Conservation (phyloP, 169 alveolate genomes). For the Plasmodium inui region DNA sequence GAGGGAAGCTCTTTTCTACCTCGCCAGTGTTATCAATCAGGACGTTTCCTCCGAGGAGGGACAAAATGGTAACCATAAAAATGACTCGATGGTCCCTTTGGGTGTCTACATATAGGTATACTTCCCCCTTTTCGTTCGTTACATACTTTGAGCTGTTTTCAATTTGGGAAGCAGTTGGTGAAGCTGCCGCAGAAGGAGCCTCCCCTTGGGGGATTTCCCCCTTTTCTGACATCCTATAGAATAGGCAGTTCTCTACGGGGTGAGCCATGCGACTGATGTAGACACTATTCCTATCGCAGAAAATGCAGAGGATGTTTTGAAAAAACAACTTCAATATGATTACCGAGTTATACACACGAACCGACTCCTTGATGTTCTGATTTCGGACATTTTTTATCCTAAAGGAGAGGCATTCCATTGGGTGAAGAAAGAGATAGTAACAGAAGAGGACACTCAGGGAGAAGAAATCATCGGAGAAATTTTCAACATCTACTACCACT, state of each 20-base stretch:
- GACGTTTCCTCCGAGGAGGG: slow-evolving; percentile 23
- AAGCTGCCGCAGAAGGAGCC: background rate
- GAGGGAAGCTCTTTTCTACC: slow-evolving; percentile 31
- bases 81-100: slow-evolving; percentile 34
- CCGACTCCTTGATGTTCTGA: slow-evolving; percentile 33
- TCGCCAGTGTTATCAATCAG: slow-evolving; percentile 2
- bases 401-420: background rate
- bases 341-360: slow-evolving; percentile 10
- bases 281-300: slow-evolving; percentile 7
- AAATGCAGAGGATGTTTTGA: slow-evolving; percentile 20
- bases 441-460: slow-evolving; percentile 28
- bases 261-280: background rate
- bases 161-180: background rate
- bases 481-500: slow-evolving; percentile 49
- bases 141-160: slow-evolving; percentile 17
- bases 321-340: slow-evolving; percentile 11
- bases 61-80: slow-evolving; percentile 32
- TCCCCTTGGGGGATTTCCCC: background rate
- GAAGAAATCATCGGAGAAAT: slow-evolving; percentile 38
- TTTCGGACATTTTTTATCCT: slow-evolving; percentile 37
- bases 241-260: slow-evolving; percentile 7
- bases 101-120: slow-evolving; percentile 33
- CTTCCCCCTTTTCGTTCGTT: background rate
- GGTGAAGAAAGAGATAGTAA: background rate
- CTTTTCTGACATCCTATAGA: background rate